A percentile compares a stretch with the other conserved stretches of the same genome.
Evolutionary conservation across 2,329 filamentous ascomycete species (phyloP).

Genomic region (Chlorencoelia australis): DNA sequence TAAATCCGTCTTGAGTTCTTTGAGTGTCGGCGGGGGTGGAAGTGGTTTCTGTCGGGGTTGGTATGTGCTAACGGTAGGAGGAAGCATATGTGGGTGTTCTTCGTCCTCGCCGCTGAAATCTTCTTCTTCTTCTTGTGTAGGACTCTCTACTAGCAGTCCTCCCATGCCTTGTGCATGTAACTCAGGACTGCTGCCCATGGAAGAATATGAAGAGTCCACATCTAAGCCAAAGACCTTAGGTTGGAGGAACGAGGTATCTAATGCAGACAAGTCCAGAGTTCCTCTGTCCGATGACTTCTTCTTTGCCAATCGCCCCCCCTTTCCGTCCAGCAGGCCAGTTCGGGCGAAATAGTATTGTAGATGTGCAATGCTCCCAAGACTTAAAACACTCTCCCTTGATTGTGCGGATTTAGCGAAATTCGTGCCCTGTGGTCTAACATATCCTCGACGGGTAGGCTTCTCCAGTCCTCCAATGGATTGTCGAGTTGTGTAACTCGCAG

Average conservation of each 20-base stretch:
- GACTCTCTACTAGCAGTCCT: conserved; percentile 29
- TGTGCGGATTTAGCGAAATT: conserved; percentile 83
- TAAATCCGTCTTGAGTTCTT: conserved; percentile 63
- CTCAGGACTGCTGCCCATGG: conserved; percentile 51
- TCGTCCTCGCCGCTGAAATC: conserved; percentile 42
- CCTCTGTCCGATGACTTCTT: conserved; percentile 44
- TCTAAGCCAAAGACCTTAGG: conserved; percentile 38
- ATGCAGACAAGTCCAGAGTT: conserved; percentile 46
- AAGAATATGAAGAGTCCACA: conserved; percentile 49
- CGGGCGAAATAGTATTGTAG: conserved; percentile 97
- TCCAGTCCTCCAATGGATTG: conserved; percentile 34
- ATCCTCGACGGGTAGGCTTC: conserved; percentile 30
- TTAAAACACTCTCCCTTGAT: conserved; percentile 90
- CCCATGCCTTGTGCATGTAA: conserved; percentile 27
- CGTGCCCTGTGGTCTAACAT: conserved; percentile 28
- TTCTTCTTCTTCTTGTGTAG: conserved; percentile 34
- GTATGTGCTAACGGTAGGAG: conserved; percentile 96
- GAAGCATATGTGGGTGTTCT: conserved; percentile 66
- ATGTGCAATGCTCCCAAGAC: conserved; percentile 90
- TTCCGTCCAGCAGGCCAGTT: conserved; percentile 86
- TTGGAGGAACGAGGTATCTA: conserved; percentile 36
- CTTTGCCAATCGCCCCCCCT: conserved; percentile 75
- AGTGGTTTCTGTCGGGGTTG: conserved; percentile 73
- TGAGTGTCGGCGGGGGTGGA: conserved; percentile 73
- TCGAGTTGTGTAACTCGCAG: conserved; percentile 40